Evolutionary conservation across 805 yeast genomes (phyloP), one percentile per base, ranked within the genome.

Genomic region (Kazachstania africana): DNA sequence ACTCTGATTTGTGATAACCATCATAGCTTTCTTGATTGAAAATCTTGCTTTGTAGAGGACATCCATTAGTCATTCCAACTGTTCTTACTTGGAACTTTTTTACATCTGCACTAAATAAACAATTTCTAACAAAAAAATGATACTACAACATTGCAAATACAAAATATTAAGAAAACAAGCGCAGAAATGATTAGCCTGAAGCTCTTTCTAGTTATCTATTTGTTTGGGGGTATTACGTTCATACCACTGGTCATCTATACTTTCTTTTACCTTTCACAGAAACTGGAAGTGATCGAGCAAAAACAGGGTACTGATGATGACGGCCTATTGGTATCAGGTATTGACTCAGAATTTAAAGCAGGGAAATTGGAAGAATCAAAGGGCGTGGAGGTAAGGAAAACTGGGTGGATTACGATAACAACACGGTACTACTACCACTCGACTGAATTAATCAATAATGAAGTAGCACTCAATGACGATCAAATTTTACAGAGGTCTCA

Each of bases 361-460:
- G 80, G 80, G 0, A 75, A 70, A 37, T 45, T 78, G n/a, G 75
- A 77, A 35, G 87, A 80, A 43, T 55, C 57, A 9, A 55, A 59
- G 24, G 93, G 91, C 3, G 70, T 78, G 1, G 72, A 73, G 16
- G 68, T 83, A 0, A 67, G 56, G 42, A 71, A 67, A 48, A 60
- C 72, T 8, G 95, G 94, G 6, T 82, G 93, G 94, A 57, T 84
- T 2, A 72, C 78, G 3, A 87, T 87, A n/a, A 80, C 94, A 0
- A 75, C 73, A 37, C 88, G 80, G 41, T 81, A 77, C 49, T 65
- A 78, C 57, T 60, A 66, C 35, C 62, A 68, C 55, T 47, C 78
- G n/a, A 38, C 47, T n/a, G 57, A 52, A 19, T 25, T 51, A 13
- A 29, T 35, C 13, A 37, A 36, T 10, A 8, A 28, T 6, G 17